Percentiles rank a stretch among this genome's conserved stretches.
Conservation (phyloP, 768 basidiomycete genomes). For the Russula sp. region DNA sequence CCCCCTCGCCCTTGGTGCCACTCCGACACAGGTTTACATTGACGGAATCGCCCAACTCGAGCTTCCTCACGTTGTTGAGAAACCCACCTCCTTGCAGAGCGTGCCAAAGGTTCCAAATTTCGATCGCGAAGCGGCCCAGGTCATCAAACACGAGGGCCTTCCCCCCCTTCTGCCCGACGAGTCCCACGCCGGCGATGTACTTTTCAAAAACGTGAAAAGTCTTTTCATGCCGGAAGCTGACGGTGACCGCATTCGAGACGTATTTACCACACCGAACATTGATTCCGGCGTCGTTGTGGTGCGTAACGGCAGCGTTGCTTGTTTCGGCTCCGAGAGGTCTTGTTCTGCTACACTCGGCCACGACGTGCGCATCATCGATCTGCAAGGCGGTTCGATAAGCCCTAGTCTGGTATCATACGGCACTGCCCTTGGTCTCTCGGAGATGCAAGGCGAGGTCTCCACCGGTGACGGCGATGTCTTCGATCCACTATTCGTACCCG, state of each 20-base stretch:
- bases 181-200: constrained; percentile 34
- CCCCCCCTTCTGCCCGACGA: constrained; percentile 50
- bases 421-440: constrained; percentile 58
- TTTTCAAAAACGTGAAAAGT: constrained; percentile 60
- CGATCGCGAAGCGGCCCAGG: constrained; percentile 47
- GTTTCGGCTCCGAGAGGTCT: constrained; percentile 36
- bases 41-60: constrained; percentile 74
- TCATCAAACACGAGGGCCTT: constrained; percentile 55
- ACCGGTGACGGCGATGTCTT: constrained; percentile 47
- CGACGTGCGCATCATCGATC: constrained; percentile 38
- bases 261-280: constrained; percentile 29
- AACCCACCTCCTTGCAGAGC: constrained; percentile 50
- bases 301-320: constrained; percentile 47
- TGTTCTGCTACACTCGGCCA: constrained; percentile 23
- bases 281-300: constrained; percentile 43
- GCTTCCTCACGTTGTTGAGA: constrained; percentile 42
- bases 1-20: constrained; percentile 72
- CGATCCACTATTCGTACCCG: constrained; percentile 37
- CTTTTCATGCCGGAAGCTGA: constrained; percentile 38
- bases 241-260: constrained; percentile 30
- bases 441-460: constrained; percentile 57
- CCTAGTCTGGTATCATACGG: constrained; percentile 63
- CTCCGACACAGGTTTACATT: constrained; percentile 79
- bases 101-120: constrained; percentile 54
- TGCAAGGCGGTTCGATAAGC: constrained; percentile 59